Evolutionary conservation across 148 eudicot genomes (phyloP).

Genomic region (Amaranthus palmeri): DNA sequence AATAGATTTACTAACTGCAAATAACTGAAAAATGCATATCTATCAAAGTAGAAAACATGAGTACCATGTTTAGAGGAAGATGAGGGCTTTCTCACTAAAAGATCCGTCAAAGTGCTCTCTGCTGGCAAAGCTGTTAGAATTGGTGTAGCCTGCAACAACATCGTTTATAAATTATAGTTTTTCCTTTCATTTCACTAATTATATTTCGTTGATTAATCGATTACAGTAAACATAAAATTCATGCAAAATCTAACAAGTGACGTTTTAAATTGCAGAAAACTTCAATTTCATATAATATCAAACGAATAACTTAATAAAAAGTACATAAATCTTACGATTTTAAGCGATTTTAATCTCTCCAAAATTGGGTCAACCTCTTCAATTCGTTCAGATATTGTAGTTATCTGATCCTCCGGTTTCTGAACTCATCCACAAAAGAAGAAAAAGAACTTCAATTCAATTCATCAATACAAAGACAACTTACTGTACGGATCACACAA

Average conservation of each 20-base stretch:
- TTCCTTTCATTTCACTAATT: neutral
- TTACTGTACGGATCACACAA: too few species aligned
- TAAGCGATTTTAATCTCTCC: conserved; percentile 62
- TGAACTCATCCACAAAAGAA: neutral
- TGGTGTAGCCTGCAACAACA: conserved; percentile 57
- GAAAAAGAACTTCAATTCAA: neutral
- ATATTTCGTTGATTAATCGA: neutral
- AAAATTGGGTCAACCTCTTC: conserved; percentile 69
- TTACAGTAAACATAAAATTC: neutral
- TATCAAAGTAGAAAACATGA: neutral
- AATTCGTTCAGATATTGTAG: conserved; percentile 69
- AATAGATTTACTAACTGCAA: too few species aligned
- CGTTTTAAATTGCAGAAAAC: neutral
- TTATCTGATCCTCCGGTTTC: conserved; percentile 68
- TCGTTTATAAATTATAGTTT: neutral
- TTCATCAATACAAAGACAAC: too few species aligned
- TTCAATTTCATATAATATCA: neutral
- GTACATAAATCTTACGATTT: conserved; percentile 44
- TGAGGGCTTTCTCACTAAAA: conserved; percentile 74
- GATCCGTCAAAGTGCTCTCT: conserved; percentile 84
- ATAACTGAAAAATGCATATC: too few species aligned
- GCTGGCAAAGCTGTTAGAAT: conserved; percentile 56
- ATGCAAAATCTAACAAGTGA: too few species aligned
- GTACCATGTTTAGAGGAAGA: conserved; percentile 50
- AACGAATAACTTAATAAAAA: too few species aligned